Base-by-base conservation (phyloP, 2,329 filamentous ascomycete species). In the Leptographium lundbergii region DNA sequence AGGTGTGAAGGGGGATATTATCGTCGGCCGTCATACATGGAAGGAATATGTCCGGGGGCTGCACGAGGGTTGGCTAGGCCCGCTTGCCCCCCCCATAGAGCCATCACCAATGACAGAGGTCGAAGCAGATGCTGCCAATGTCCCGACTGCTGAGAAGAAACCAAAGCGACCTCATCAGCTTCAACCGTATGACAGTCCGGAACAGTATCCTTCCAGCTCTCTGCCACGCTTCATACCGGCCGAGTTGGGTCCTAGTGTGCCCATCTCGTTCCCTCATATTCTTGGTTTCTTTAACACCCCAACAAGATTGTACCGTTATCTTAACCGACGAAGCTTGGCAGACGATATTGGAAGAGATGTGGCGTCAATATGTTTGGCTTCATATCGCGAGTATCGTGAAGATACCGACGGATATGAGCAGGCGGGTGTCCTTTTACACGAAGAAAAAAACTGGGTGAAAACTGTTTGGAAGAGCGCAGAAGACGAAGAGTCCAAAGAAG, bases 41-140 rank as follows among this genome's bases (percentile, higher is more conserved):
- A 99, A 96, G 74, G 94, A 99, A 73, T 99, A 97, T 70, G 77
- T 97, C 27, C 81, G 91, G 60, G 94, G 94, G 53, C 69, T 97
- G 64, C 94, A 99, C 70, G 94, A 99, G 73, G 94, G 94, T 59
- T 99, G 94, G 92, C 75, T 99, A 27, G 92, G 94, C 0, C 91
- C 94, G 9, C 75, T 95, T 51, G 82, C 87, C 61, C 73, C 83
- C 59, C 87, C 87, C 1, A 67, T 69, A 32, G 69, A 74, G 58
- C 69, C 62, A 56, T 66, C 60, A 50, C 63, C 68, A 34, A 66
- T 67, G 7, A 64, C 65, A 6, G 62, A 67, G 5, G 66, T 54
- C 14, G 67, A 73, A 54, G 71, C 17, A 1, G 39, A 79, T 61
- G 82, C 85, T 68, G 72, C 80, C 7, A 78, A 82, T 63, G 75